Conservation (phyloP, 768 basidiomycete species). For the Pleurotus citrinopileatus region DNA sequence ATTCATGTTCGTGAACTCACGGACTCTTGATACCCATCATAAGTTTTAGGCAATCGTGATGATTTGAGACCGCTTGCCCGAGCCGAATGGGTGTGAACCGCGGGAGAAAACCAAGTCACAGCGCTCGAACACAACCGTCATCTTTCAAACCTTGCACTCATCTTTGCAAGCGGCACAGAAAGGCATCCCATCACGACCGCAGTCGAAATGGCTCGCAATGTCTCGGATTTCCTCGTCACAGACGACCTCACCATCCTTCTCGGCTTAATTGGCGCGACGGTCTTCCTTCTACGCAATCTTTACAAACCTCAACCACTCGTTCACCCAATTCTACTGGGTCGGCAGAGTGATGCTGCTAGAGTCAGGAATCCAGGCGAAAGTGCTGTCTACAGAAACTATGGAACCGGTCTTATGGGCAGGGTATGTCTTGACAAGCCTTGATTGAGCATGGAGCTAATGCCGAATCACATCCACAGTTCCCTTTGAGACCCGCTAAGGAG, state of each 20-base stretch:
- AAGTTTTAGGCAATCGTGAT: not conserved
- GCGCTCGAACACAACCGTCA: not conserved
- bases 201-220: slow-evolving; percentile 29
- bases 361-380: slow-evolving; percentile 82
- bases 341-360: slow-evolving; percentile 86
- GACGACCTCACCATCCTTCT: slow-evolving; percentile 80
- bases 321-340: slow-evolving; percentile 89
- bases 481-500: slow-evolving; percentile 69
- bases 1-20: too few species aligned
- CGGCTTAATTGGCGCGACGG: slow-evolving; percentile 69
- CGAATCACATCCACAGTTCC: slow-evolving; percentile 58
- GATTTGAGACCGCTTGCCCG: too few species aligned
- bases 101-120: slow-evolving; percentile 3
- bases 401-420: slow-evolving; percentile 78
- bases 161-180: too few species aligned
- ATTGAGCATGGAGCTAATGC: slow-evolving; percentile 2
- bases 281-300: slow-evolving; percentile 74
- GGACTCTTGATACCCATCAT: slow-evolving; percentile 11
- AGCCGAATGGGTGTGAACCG: slow-evolving; percentile 2
- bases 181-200: too few species aligned
- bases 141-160: not conserved
- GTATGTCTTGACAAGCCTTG: slow-evolving; percentile 37
- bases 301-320: slow-evolving; percentile 84
- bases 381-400: slow-evolving; percentile 88
- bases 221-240: slow-evolving; percentile 63